phyloP scores from a whole-genome alignment of 2,329 filamentous ascomycete species.

The Chrysoporthe austroafricana region DNA sequence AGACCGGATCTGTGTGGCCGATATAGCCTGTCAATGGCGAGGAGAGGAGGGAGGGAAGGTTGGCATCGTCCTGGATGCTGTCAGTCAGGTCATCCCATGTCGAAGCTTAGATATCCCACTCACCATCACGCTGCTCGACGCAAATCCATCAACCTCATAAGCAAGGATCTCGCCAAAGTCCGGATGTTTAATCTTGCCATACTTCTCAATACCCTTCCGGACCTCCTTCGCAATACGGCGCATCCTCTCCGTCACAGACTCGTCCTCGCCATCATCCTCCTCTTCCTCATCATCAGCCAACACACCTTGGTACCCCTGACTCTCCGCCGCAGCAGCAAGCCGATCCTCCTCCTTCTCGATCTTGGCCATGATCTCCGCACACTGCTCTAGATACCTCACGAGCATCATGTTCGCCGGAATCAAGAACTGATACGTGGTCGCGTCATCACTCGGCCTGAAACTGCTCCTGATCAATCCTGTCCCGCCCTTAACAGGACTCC shows the following conservation, averaged over 20 bases:
- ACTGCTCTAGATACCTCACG: conserved; percentile 53
- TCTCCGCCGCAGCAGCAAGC: conserved; percentile 23
- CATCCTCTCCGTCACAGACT: conserved; percentile 49
- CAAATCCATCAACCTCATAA: conserved; percentile 65
- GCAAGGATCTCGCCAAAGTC: conserved; percentile 66
- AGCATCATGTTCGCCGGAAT: conserved; percentile 80
- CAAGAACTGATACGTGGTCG: conserved; percentile 76
- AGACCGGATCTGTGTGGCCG: conserved; percentile 53
- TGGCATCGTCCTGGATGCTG: conserved; percentile 55
- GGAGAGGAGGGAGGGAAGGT: conserved; percentile 59
- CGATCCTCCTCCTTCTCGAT: conserved; percentile 39
- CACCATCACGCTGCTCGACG: conserved; percentile 29
- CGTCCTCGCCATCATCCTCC: conserved; percentile 5
- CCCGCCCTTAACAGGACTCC: conserved; percentile 73
- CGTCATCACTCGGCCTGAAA: conserved; percentile 80
- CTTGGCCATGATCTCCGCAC: conserved; percentile 41
- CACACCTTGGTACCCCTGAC: conserved; percentile 9
- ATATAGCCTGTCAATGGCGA: conserved; percentile 59
- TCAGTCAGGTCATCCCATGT: neutral
- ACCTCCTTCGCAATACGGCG: conserved; percentile 60
- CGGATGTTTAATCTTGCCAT: conserved; percentile 67
- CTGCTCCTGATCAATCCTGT: conserved; percentile 74
- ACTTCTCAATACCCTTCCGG: conserved; percentile 64
- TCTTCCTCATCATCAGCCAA: conserved; percentile 2
- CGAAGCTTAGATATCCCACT: neutral